These are phyloP conservation scores for Syncephalastrum contaminatum DNA, from an alignment of 371 early-diverging fungal genomes.

Conservation along the genomic window DNA sequence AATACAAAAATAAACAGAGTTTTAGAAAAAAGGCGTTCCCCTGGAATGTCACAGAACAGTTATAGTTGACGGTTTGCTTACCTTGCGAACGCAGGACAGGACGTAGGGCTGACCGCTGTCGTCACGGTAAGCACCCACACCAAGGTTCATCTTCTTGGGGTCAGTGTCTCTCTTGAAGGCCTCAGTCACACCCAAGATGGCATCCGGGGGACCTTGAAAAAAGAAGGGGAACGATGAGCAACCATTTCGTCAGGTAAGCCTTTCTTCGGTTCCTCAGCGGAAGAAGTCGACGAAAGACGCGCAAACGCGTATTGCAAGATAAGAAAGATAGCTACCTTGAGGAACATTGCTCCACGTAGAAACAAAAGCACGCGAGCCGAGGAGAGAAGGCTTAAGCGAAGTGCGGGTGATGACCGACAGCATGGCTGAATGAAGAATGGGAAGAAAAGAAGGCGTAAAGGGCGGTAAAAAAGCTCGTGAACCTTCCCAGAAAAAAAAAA, in stretches of 20 bases:
- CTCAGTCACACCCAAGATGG: constrained; percentile 95
- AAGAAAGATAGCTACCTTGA: constrained; percentile 49
- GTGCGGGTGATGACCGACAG: constrained; percentile 46
- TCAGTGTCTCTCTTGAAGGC: constrained; percentile 93
- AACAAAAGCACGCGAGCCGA: constrained; percentile 55
- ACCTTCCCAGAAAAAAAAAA: constrained; percentile 1
- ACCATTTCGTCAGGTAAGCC: background rate
- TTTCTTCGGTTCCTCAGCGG: too few relatives aligned
- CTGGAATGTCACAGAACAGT: constrained; percentile 1
- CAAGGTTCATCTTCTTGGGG: constrained; percentile 95
- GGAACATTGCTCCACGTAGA: constrained; percentile 80
- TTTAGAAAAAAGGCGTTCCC: background rate
- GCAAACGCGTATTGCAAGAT: background rate
- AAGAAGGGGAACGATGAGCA: background rate
- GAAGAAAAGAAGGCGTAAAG: constrained; percentile 13
- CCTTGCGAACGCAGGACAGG: constrained; percentile 84
- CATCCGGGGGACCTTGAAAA: constrained; percentile 86
- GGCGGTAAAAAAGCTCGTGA: constrained; percentile 8
- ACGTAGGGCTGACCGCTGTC: constrained; percentile 94
- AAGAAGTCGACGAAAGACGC: background rate
- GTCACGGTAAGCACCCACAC: constrained; percentile 98
- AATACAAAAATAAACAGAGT: constrained; percentile 1
- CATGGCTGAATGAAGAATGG: constrained; percentile 29
- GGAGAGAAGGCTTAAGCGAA: constrained; percentile 37
- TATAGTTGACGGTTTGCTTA: constrained; percentile 18